These are phyloP conservation scores for Smallanthus sonchifolius DNA, from an alignment of 129 eudicot species.

Conservation along the genomic window DNA sequence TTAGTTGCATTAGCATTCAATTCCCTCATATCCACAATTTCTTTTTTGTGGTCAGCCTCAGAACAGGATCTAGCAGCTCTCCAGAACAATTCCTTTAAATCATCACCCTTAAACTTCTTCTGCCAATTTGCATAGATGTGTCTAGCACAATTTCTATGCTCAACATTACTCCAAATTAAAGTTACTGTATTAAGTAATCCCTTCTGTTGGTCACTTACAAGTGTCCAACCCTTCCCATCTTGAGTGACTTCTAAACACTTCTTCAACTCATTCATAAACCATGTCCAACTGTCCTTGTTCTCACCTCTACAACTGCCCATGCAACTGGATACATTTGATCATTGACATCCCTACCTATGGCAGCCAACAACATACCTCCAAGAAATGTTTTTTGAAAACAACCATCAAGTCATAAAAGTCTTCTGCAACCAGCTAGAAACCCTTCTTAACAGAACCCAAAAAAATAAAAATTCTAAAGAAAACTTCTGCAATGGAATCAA, in stretches of 20 bases:
- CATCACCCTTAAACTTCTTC: neutral
- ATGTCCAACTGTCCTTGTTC: neutral
- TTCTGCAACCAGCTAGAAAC: neutral
- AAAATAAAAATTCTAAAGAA: neutral
- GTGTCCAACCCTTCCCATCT: neutral
- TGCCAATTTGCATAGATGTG: neutral
- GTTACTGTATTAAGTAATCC: neutral
- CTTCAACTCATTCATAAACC: neutral
- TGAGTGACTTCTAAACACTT: neutral
- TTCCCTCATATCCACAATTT: neutral
- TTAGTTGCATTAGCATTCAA: neutral
- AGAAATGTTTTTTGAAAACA: neutral
- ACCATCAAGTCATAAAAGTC: neutral
- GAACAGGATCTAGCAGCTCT: neutral
- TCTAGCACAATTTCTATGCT: neutral
- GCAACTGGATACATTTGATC: neutral
- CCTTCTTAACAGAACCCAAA: neutral
- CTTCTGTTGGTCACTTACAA: neutral
- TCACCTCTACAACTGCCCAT: neutral
- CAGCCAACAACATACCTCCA: neutral
- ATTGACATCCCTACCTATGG: constrained; percentile 1
- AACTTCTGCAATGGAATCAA: neutral
- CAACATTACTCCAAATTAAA: neutral
- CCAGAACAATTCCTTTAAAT: neutral
- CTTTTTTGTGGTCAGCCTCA: neutral